Evolutionary conservation across 1,139 yeast genomes (phyloP).

Genomic region (Hansenula sp.): DNA sequence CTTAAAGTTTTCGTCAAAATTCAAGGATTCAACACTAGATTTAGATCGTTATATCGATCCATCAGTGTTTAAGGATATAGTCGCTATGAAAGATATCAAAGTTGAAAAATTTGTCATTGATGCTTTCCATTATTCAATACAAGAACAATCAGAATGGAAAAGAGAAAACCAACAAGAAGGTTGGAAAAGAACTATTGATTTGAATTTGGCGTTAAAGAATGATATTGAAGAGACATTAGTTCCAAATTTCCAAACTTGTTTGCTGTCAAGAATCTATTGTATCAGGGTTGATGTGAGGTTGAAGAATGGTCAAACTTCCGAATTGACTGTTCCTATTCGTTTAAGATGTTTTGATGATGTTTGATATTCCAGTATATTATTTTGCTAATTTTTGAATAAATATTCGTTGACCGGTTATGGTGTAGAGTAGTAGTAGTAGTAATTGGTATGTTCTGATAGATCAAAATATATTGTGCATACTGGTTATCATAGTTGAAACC

Average conservation of each 20-base stretch:
- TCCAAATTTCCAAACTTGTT: conserved; percentile 57
- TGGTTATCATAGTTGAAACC: too few species aligned
- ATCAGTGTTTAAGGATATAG: conserved; percentile 14
- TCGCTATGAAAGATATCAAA: conserved; percentile 18
- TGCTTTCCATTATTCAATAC: conserved; percentile 9
- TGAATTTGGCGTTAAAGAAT: conserved; percentile 26
- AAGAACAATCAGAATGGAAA: background rate
- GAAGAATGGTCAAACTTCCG: conserved; percentile 24
- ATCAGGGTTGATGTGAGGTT: conserved; percentile 29
- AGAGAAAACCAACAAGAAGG: background rate
- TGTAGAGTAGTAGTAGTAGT: too few species aligned
- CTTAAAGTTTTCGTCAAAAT: conserved; percentile 5
- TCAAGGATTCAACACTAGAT: conserved; percentile 6
- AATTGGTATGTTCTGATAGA: too few species aligned
- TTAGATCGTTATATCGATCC: conserved; percentile 9
- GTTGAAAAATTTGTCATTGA: conserved; percentile 8
- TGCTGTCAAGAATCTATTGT: conserved; percentile 48
- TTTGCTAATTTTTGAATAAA: background rate
- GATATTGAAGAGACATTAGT: conserved; percentile 33
- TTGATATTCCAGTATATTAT: background rate
- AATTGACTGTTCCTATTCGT: conserved; percentile 31
- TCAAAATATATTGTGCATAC: too few species aligned
- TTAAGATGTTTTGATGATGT: conserved; percentile 25
- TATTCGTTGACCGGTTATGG: too few species aligned
- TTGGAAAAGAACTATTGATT: conserved; percentile 8